Evolutionary conservation across 495 filamentous ascomycete genomes (phyloP).

Genomic region (Collariella sp.): DNA sequence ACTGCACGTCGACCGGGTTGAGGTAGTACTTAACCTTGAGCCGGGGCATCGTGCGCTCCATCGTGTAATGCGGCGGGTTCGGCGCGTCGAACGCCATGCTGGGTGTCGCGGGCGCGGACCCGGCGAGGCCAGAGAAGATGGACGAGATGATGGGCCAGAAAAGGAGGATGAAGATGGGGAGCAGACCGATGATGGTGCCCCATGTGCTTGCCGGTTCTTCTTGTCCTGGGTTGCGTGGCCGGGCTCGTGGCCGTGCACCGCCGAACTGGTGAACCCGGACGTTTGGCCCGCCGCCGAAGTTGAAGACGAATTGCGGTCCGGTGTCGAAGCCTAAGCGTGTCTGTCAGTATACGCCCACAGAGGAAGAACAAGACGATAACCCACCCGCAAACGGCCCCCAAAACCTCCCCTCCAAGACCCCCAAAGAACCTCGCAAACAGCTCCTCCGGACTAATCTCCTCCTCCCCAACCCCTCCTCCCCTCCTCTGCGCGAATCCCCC

Average conservation of each 20-base stretch:
- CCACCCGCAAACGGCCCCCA: slow-evolving; percentile 46
- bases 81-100: slow-evolving; percentile 61
- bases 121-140: slow-evolving; percentile 55
- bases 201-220: slow-evolving; percentile 39
- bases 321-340: slow-evolving; percentile 47
- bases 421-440: slow-evolving; percentile 94
- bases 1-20: slow-evolving; percentile 65
- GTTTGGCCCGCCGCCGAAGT: slow-evolving; percentile 74
- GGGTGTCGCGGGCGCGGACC: slow-evolving; percentile 50
- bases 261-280: slow-evolving; percentile 85
- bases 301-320: slow-evolving; percentile 84
- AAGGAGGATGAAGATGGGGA: slow-evolving; percentile 84
- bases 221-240: slow-evolving; percentile 60
- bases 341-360: neutral
- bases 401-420: slow-evolving; percentile 37
- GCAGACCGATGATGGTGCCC: slow-evolving; percentile 53
- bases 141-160: slow-evolving; percentile 77
- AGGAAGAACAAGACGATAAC: slow-evolving; percentile 1
- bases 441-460: slow-evolving; percentile 93
- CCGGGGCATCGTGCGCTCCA: slow-evolving; percentile 58
- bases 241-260: slow-evolving; percentile 54
- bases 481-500: slow-evolving; percentile 55
- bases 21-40: slow-evolving; percentile 75
- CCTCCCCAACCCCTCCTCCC: slow-evolving; percentile 52
- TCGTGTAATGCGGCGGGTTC: slow-evolving; percentile 54